Base-by-base conservation (phyloP, 768 basidiomycete genomes). In the Austroboletus eburneus region DNA sequence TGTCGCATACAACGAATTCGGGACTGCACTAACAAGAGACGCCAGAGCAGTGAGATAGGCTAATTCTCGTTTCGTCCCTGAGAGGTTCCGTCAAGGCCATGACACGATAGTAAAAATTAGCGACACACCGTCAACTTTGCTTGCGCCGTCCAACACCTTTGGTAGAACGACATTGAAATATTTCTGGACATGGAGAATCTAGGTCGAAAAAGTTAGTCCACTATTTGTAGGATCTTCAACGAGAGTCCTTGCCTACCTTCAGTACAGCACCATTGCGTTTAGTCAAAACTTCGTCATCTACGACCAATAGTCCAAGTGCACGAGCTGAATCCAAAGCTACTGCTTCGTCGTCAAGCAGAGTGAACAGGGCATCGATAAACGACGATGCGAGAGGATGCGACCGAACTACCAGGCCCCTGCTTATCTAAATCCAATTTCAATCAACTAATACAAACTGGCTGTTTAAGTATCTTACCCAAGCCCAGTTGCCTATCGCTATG, bases 41-140 rank as follows among this genome's bases (percentile, higher is more conserved):
- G 87, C 82, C 23, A 98, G 74, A 3, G 91, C 91, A 29, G 92
- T 82, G 3, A 98, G 77, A 62, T 87, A 82, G 1, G 90, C 80
- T 2, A 74, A 77, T 61, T 83, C 87, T 49, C 72, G 68, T 10
- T 58, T 60, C 2, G 75, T 56, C 41, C 78, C 85, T 86, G 47
- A 3, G 30, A 18, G 30, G 12, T 41, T 29, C 22, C 17, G 8
- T 48, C 41, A 48, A 43, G 20, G 12, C 34, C 27, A 36, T 27
- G 13, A 12, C 24, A 14, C 48, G 35, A 9, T 32, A 20, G 23
- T 14, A 34, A 27, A 10, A 24, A 14, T 44, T 9, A 39, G 22
- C 3, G 5, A 63, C 79, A 39, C 45, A 88, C 88, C 72, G 39
- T 66, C 67, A 1, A 72, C 62, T 46, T 73, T 72, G 50, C 78